Conservation (phyloP, 192 early-diverging fungal species). For the Coemansia aciculifera region DNA sequence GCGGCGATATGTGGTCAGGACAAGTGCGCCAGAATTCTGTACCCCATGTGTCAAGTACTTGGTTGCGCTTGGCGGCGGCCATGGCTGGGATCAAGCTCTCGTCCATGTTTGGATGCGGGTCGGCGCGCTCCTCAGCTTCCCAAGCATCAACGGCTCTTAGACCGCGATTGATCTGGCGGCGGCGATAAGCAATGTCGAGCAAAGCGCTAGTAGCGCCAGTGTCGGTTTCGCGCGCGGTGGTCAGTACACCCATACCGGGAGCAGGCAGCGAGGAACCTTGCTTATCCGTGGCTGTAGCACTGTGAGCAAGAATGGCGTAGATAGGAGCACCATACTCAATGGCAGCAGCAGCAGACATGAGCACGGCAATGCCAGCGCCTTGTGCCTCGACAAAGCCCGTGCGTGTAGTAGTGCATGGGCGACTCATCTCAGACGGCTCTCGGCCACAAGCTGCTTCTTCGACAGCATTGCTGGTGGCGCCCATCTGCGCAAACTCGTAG, state of each 20-base stretch:
- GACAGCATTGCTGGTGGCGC: constrained; percentile 84
- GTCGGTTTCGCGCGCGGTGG: constrained; percentile 72
- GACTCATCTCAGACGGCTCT: constrained; percentile 84
- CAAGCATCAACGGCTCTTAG: constrained; percentile 16
- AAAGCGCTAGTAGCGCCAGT: constrained; percentile 46
- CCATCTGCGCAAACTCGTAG: constrained; percentile 98
- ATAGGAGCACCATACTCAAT: constrained; percentile 91
- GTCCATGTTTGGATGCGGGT: background rate
- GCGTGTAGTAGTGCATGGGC: constrained; percentile 83
- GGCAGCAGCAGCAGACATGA: constrained; percentile 87
- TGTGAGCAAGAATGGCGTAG: constrained; percentile 83
- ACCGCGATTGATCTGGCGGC: constrained; percentile 63
- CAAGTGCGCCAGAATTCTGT: constrained; percentile 78
- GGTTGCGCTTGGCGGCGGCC: constrained; percentile 61
- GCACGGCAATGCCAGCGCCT: constrained; percentile 86
- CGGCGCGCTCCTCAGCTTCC: constrained; percentile 14
- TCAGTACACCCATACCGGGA: constrained; percentile 91
- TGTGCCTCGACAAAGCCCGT: constrained; percentile 96
- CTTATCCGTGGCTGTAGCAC: constrained; percentile 93
- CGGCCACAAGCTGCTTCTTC: constrained; percentile 83
- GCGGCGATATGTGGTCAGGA: constrained; percentile 64
- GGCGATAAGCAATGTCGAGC: constrained; percentile 82
- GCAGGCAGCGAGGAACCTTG: constrained; percentile 92
- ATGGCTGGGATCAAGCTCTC: constrained; percentile 54
- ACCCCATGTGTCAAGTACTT: constrained; percentile 76